These are phyloP conservation scores for Dendrobium catenatum DNA, from an alignment of 106 monocot genomes.

Conservation along the genomic window DNA sequence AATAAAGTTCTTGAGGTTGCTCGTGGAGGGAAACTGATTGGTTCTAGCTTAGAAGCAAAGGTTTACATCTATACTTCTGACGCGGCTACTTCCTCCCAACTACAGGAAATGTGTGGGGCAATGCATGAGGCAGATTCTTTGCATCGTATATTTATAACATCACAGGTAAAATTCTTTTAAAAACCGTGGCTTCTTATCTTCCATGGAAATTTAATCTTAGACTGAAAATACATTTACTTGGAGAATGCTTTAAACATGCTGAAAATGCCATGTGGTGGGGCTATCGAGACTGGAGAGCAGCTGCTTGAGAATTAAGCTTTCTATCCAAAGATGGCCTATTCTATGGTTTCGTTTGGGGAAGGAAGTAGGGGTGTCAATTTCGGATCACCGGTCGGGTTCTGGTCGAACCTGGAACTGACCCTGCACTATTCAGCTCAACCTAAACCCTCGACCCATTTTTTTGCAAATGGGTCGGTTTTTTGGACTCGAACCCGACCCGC, in stretches of 20 bases:
- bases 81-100: conserved; percentile 26
- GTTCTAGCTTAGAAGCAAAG: conserved; percentile 96
- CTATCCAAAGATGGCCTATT: no score
- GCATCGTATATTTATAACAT: conserved; percentile 87
- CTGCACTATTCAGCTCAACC: no score
- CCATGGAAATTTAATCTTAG: background rate
- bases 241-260: background rate
- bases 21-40: conserved; percentile 80
- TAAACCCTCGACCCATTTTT: no score
- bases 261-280: background rate
- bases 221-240: background rate
- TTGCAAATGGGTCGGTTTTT: no score
- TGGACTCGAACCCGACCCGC: no score
- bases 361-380: no score
- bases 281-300: background rate
- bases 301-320: background rate
- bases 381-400: no score
- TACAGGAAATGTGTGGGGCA: conserved; percentile 48
- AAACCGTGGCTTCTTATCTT: background rate
- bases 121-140: conserved; percentile 74
- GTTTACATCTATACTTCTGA: conserved; percentile 56
- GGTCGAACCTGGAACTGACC: no score
- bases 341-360: background rate
- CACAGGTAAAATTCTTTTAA: conserved; percentile 50
- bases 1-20: conserved; percentile 93